These are phyloP conservation scores for Artemisia annua DNA, from an alignment of 129 eudicot species.

Conservation along the genomic window DNA sequence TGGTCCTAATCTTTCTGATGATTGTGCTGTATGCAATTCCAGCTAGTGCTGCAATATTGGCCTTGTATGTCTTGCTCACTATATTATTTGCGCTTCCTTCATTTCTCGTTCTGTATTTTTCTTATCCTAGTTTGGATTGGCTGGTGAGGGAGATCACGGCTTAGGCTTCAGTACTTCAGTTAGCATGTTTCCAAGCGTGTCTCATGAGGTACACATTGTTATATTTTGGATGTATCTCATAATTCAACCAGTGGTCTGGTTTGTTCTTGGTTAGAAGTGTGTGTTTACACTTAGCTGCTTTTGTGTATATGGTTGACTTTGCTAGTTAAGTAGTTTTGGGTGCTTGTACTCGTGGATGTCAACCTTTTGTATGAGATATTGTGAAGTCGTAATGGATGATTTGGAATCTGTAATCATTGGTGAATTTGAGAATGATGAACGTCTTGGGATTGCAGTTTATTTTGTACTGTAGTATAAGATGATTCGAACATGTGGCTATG, in stretches of 20 bases:
- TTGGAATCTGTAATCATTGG: too few relatives aligned
- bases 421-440: too few relatives aligned
- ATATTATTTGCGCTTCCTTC: conserved; percentile 66
- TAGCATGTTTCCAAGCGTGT: not conserved
- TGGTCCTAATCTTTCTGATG: conserved; percentile 56
- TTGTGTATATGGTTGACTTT: conserved; percentile 2
- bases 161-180: conserved; percentile 27
- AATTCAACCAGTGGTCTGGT: not conserved
- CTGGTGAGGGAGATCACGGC: conserved; percentile 60
- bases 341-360: too few relatives aligned
- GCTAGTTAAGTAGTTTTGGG: not conserved
- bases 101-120: conserved; percentile 61
- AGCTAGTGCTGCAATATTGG: conserved; percentile 61
- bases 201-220: not conserved
- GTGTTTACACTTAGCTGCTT: not conserved
- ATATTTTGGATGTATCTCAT: not conserved
- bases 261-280: too few relatives aligned
- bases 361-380: too few relatives aligned
- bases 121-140: conserved; percentile 85
- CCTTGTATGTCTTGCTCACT: conserved; percentile 54
- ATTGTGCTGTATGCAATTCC: conserved; percentile 62
- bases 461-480: too few relatives aligned
- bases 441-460: too few relatives aligned
- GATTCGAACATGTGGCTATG: too few relatives aligned
- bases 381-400: too few relatives aligned